phyloP scores from a whole-genome alignment of 2,329 filamentous ascomycete genomes.

The Pestalotiopsis sp. region DNA sequence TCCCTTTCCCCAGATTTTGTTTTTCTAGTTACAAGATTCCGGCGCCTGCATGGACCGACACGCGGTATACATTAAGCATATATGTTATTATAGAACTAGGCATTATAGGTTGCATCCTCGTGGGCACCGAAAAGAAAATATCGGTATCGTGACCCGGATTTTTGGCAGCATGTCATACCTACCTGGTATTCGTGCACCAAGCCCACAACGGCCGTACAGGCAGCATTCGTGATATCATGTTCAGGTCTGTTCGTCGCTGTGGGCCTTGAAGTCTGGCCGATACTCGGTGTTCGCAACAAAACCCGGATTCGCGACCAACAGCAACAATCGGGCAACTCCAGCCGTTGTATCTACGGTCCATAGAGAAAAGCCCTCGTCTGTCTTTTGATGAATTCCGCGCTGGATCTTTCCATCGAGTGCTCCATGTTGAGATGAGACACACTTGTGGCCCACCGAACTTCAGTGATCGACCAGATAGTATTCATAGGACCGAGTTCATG shows the following conservation, averaged over 20 bases:
- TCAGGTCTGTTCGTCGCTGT: not conserved
- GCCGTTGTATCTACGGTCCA: not conserved
- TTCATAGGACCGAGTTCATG: not conserved
- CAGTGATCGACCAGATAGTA: too few species aligned
- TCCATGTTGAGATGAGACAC: too few species aligned
- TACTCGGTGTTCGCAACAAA: not conserved
- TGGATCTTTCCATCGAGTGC: too few species aligned
- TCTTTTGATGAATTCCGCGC: too few species aligned
- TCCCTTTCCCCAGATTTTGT: conserved; percentile 10
- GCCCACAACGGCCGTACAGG: not conserved
- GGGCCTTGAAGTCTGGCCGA: not conserved
- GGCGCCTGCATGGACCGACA: conserved; percentile 3
- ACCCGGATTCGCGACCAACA: not conserved
- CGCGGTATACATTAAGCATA: conserved; percentile 5
- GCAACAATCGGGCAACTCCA: not conserved
- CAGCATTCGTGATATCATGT: not conserved
- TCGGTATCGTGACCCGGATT: not conserved
- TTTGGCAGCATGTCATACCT: not conserved
- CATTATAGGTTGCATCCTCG: not conserved
- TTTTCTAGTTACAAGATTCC: not conserved
- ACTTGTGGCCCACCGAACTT: too few species aligned
- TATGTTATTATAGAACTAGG: not conserved
- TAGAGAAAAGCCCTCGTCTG: too few species aligned
- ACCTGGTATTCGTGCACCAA: not conserved
- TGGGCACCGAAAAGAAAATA: not conserved